These are phyloP conservation scores for Gloeostereum incarnatum DNA, from an alignment of 768 basidiomycete species.

Conservation along the genomic window DNA sequence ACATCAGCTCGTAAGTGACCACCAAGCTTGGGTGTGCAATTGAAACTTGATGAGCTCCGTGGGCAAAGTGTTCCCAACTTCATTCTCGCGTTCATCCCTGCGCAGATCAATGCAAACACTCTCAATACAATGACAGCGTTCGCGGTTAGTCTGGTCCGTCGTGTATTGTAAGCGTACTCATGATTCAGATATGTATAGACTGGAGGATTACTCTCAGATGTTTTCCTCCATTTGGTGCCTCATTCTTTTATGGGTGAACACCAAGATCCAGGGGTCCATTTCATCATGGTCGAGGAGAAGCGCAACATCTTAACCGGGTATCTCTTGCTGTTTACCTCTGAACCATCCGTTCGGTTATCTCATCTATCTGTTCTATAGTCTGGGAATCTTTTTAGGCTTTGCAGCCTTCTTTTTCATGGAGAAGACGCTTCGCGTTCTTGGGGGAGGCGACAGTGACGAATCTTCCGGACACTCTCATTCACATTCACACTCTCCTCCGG, in stretches of 20 bases:
- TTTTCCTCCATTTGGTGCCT: conserved; percentile 86
- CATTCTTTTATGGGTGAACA: conserved; percentile 90
- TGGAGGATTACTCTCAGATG: conserved; percentile 87
- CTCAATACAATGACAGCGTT: conserved; percentile 94
- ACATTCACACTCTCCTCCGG: conserved; percentile 40
- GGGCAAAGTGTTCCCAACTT: conserved; percentile 78
- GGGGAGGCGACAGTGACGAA: conserved; percentile 46
- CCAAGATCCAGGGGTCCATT: conserved; percentile 59
- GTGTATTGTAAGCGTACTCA: conserved; percentile 11
- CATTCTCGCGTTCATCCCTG: conserved; percentile 89
- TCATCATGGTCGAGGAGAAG: conserved; percentile 85
- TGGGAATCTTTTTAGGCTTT: conserved; percentile 82
- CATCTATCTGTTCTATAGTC: conserved; percentile 24
- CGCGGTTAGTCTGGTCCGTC: conserved; percentile 44
- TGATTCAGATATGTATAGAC: conserved; percentile 35
- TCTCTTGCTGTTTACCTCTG: conserved; percentile 2
- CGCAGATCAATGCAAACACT: conserved; percentile 74
- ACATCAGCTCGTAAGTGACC: conserved; percentile 83
- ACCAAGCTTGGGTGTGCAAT: conserved; percentile 3
- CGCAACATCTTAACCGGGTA: conserved; percentile 87
- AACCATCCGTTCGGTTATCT: neutral
- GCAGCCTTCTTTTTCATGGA: conserved; percentile 91
- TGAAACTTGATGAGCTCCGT: conserved; percentile 3
- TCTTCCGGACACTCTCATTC: conserved; percentile 48
- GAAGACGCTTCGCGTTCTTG: conserved; percentile 78